phyloP scores from a whole-genome alignment of 352 stramenopile species.

The Aphanomyces invadans region DNA sequence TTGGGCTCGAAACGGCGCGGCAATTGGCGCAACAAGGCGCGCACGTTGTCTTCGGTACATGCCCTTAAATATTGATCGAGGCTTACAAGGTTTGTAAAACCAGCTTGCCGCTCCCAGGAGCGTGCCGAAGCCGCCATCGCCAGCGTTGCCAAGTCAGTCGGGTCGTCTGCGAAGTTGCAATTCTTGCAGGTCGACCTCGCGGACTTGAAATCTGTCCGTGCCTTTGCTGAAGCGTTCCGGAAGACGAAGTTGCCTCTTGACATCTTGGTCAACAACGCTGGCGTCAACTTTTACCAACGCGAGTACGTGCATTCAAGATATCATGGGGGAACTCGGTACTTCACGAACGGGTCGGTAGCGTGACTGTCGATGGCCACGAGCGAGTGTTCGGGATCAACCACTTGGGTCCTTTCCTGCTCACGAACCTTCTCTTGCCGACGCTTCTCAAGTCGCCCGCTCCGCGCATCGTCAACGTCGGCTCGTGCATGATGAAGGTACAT shows the following conservation, averaged over 20 bases:
- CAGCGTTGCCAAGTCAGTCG: neutral
- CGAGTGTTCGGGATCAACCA: constrained; percentile 37
- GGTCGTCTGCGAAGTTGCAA: constrained; percentile 2
- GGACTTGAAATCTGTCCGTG: constrained; percentile 30
- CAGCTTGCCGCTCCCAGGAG: constrained; percentile 21
- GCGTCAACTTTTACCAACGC: constrained; percentile 27
- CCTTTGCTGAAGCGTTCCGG: constrained; percentile 24
- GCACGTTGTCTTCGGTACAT: constrained; percentile 44
- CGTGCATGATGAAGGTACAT: constrained; percentile 24
- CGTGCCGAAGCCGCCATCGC: constrained; percentile 18
- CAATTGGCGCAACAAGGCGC: constrained; percentile 48
- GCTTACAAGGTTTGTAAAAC: too few species aligned
- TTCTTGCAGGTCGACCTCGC: constrained; percentile 31
- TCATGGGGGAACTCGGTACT: too few species aligned
- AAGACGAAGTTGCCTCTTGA: constrained; percentile 26
- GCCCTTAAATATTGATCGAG: too few species aligned
- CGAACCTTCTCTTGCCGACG: constrained; percentile 12
- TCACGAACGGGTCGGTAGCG: constrained; percentile 12
- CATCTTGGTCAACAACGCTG: constrained; percentile 40
- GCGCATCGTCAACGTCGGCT: constrained; percentile 23
- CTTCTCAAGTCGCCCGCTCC: neutral
- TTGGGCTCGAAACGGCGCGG: constrained; percentile 68
- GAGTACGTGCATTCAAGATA: constrained; percentile 8
- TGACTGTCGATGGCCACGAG: constrained; percentile 36
- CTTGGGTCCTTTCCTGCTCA: constrained; percentile 37